Evolutionary conservation across 257 asterid genomes (phyloP).

Genomic region (Solanum tacnaense): DNA sequence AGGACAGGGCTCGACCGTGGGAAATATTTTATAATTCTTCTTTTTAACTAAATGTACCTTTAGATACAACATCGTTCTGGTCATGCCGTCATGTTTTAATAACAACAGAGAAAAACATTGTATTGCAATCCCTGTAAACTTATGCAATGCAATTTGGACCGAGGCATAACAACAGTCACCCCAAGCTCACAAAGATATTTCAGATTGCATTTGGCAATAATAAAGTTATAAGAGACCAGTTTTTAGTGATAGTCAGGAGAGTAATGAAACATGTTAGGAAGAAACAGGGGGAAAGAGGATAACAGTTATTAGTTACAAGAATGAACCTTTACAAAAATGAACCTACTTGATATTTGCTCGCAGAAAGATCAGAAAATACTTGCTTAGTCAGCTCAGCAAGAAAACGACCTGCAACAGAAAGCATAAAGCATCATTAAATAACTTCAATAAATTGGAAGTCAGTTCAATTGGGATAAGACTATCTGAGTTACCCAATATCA

Average conservation of each 20-base stretch:
- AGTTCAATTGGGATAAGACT: background rate
- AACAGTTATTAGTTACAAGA: background rate
- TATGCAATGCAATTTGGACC: background rate
- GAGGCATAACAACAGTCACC: background rate
- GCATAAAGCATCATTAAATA: background rate
- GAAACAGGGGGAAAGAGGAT: background rate
- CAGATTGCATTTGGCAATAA: background rate
- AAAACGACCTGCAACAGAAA: slow-evolving; percentile 70
- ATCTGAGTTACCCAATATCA: background rate
- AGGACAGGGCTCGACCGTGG: background rate
- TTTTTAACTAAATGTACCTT: background rate
- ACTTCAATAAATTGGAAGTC: background rate
- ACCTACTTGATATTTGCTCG: slow-evolving; percentile 94
- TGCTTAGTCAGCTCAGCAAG: slow-evolving; percentile 92
- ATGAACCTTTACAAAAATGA: slow-evolving; percentile 11
- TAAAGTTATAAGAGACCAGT: background rate
- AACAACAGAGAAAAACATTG: background rate
- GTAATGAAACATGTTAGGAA: background rate
- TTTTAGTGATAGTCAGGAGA: background rate
- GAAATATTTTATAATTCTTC: background rate
- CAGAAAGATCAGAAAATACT: slow-evolving; percentile 71
- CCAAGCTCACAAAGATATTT: background rate
- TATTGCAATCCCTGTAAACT: background rate
- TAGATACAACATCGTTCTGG: background rate
- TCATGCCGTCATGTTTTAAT: background rate